phyloP scores from a whole-genome alignment of 768 basidiomycete genomes.

The Mycena indigotica region DNA sequence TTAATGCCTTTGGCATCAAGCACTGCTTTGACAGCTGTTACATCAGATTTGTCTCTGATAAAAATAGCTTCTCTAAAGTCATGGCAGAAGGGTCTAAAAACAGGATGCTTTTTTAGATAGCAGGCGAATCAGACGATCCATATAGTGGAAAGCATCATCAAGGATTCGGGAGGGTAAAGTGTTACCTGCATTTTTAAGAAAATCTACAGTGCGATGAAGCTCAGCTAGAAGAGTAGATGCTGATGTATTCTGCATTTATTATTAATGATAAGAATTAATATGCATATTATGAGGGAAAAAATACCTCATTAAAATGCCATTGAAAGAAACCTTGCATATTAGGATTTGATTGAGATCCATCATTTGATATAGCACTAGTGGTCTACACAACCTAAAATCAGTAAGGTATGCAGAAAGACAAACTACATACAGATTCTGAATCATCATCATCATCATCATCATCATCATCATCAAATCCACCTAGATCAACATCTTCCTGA shows the following conservation, averaged over 20 bases:
- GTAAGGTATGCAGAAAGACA: no score
- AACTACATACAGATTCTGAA: no score
- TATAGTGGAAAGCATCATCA: constrained; percentile 13
- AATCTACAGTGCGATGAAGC: not conserved
- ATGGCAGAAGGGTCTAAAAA: constrained; percentile 10
- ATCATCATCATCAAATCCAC: not conserved
- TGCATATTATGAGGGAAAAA: no score
- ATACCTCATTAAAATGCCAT: not conserved
- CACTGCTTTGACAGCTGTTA: not conserved
- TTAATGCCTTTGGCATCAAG: not conserved
- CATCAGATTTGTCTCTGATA: constrained; percentile 7
- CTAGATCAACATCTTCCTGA: not conserved
- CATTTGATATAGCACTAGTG: no score
- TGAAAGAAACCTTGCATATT: no score
- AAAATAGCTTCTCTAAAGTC: constrained; percentile 13
- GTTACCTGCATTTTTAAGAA: not conserved
- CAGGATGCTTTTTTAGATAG: constrained; percentile 12
- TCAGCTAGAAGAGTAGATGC: not conserved
- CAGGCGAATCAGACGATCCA: constrained; percentile 7
- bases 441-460: no score
- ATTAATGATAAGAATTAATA: no score
- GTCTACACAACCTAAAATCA: not conserved
- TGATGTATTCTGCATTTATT: not conserved
- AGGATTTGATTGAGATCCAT: no score
- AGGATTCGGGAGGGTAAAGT: not conserved